Conservation (phyloP, 2,329 filamentous ascomycete species). For the Alternaria infectoria region DNA sequence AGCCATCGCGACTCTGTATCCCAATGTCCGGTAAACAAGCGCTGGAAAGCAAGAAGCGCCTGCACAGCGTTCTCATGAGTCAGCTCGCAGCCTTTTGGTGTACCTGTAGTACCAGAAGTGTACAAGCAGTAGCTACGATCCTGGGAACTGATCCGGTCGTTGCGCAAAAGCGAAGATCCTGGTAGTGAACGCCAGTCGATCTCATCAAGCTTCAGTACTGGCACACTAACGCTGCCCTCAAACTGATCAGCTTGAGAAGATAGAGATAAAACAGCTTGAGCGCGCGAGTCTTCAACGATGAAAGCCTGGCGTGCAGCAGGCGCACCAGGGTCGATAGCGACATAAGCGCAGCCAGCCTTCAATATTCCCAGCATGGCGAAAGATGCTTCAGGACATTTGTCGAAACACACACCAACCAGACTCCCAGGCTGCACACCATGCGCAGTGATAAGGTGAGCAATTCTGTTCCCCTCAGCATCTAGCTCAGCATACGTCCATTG, state of each 20-base stretch:
- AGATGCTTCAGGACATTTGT: constrained; percentile 84
- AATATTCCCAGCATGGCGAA: constrained; percentile 82
- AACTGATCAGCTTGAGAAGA: constrained; percentile 52
- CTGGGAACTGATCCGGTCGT: constrained; percentile 48
- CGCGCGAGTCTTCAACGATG: constrained; percentile 75
- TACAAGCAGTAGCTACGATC: constrained; percentile 83
- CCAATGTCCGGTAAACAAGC: constrained; percentile 79
- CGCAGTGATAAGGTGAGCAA: constrained; percentile 68
- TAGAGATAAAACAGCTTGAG: constrained; percentile 68
- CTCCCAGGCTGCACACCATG: constrained; percentile 60
- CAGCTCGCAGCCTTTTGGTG: constrained; percentile 85
- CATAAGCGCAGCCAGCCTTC: constrained; percentile 81
- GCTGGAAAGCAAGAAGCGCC: constrained; percentile 84
- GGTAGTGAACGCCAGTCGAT: constrained; percentile 44
- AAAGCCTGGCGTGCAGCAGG: constrained; percentile 77
- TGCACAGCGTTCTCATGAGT: constrained; percentile 90
- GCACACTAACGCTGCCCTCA: constrained; percentile 35
- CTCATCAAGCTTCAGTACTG: constrained; percentile 57
- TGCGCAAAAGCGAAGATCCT: constrained; percentile 37
- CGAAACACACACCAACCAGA: constrained; percentile 79
- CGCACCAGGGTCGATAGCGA: constrained; percentile 78
- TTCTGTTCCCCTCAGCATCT: constrained; percentile 71
- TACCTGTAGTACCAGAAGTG: constrained; percentile 85
- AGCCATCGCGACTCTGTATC: constrained; percentile 77
- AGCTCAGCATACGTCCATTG: constrained; percentile 79